Percentiles rank a stretch among this genome's conserved stretches.
phyloP scores from a whole-genome alignment of 192 early-diverging fungal genomes.

The Jimgerdemannia lactiflua region DNA sequence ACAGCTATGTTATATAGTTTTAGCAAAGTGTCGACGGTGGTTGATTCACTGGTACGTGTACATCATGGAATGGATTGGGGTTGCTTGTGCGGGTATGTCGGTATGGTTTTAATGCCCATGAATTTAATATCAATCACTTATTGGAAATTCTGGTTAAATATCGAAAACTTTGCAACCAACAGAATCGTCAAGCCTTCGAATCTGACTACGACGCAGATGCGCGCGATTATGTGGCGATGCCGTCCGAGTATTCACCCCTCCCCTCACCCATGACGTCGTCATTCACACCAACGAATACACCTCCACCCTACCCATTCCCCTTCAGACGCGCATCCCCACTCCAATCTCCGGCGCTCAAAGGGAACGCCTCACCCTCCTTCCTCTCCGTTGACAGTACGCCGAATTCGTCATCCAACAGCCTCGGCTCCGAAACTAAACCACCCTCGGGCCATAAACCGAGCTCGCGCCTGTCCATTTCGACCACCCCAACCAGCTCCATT shows the following conservation, averaged over 20 bases:
- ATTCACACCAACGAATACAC: conserved; percentile 12
- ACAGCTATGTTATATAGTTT: conserved; percentile 58
- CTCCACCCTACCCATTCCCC: conserved; percentile 5
- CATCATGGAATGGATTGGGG: background rate
- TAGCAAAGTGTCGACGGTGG: conserved; percentile 56
- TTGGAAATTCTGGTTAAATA: background rate
- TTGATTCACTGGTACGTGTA: conserved; percentile 53
- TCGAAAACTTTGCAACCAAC: conserved; percentile 1
- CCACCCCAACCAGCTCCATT: background rate
- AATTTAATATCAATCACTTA: no score
- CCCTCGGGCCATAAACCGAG: background rate
- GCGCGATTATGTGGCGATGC: conserved; percentile 2
- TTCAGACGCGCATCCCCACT: background rate
- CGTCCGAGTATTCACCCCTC: conserved; percentile 14
- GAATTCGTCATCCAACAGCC: background rate
- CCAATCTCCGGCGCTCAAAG: conserved; percentile 2
- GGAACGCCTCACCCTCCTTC: background rate
- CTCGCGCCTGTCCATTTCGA: conserved; percentile 1
- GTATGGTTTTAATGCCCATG: background rate
- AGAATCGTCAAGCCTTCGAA: conserved; percentile 6
- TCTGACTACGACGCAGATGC: conserved; percentile 4
- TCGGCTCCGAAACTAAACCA: background rate
- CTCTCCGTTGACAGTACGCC: conserved; percentile 1
- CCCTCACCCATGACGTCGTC: conserved; percentile 16
- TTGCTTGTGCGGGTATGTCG: background rate